These are phyloP conservation scores for Neonectria punicea DNA, from an alignment of 2,329 filamentous ascomycete species.

Conservation along the genomic window DNA sequence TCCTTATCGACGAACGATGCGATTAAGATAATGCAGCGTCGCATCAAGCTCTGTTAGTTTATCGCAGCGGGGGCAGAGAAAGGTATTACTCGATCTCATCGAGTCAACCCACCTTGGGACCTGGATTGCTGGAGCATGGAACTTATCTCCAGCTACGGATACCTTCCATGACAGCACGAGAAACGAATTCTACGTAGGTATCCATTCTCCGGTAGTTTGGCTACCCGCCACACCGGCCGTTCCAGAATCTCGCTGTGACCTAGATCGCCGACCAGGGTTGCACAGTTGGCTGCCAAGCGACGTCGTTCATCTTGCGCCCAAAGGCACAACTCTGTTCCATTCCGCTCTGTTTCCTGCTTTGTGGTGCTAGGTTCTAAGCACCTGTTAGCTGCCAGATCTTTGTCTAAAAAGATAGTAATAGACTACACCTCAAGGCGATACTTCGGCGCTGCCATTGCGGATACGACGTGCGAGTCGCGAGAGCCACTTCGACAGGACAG, in stretches of 20 bases:
- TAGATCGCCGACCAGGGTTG: constrained; percentile 4
- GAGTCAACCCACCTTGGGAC: constrained; percentile 49
- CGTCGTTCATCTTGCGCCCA: constrained; percentile 4
- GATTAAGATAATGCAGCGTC: constrained; percentile 35
- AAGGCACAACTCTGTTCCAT: not conserved
- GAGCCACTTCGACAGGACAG: not conserved
- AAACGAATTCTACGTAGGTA: not conserved
- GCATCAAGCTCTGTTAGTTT: constrained; percentile 29
- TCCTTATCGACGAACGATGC: constrained; percentile 35
- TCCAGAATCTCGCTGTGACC: constrained; percentile 10
- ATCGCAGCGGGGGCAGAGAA: constrained; percentile 23
- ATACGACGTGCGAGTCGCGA: not conserved
- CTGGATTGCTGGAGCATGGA: not conserved
- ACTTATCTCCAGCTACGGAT: constrained; percentile 17
- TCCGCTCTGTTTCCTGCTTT: not conserved
- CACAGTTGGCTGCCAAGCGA: not conserved
- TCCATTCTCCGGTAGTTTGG: not conserved
- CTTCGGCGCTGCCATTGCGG: not conserved
- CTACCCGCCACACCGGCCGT: constrained; percentile 3
- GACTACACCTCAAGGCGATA: not conserved
- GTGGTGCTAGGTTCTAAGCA: not conserved
- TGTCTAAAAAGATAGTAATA: not conserved
- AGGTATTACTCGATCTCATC: constrained; percentile 57
- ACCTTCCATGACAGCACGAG: not conserved
- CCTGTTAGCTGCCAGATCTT: not conserved